These are phyloP conservation scores for Galerina marginata DNA, from an alignment of 768 basidiomycete genomes.

Conservation along the genomic window DNA sequence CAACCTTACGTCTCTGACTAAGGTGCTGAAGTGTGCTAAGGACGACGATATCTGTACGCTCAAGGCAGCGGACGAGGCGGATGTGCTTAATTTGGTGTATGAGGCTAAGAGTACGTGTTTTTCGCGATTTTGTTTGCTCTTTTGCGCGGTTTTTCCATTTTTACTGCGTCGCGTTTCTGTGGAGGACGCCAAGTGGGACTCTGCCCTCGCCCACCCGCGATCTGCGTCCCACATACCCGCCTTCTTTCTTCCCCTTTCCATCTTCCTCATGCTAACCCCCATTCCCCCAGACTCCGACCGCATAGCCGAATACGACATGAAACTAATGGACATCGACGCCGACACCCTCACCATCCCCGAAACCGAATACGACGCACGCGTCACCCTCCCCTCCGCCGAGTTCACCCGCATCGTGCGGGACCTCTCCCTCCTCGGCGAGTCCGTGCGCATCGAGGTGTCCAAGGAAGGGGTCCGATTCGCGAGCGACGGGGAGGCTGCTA, in stretches of 20 bases:
- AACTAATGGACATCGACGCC: slow-evolving; percentile 98
- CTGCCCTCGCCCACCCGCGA: too few relatives aligned
- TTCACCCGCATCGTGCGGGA: slow-evolving; percentile 94
- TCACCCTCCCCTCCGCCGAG: slow-evolving; percentile 85
- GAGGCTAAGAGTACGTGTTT: slow-evolving; percentile 80
- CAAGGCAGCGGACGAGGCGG: slow-evolving; percentile 90
- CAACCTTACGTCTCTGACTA: slow-evolving; percentile 86
- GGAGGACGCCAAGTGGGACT: too few relatives aligned
- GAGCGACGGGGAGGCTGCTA: slow-evolving; percentile 93
- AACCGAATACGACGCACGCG: slow-evolving; percentile 94
- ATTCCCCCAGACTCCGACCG: slow-evolving; percentile 81
- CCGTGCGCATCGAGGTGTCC: slow-evolving; percentile 91
- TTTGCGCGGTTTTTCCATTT: neutral
- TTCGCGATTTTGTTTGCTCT: slow-evolving; percentile 1
- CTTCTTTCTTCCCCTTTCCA: neutral
- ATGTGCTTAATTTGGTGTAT: slow-evolving; percentile 86
- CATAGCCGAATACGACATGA: slow-evolving; percentile 98
- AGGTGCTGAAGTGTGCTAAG: slow-evolving; percentile 96
- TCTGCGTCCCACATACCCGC: neutral
- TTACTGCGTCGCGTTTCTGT: too few relatives aligned
- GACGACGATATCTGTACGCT: slow-evolving; percentile 93
- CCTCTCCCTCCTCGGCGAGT: slow-evolving; percentile 88
- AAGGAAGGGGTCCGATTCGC: slow-evolving; percentile 96
- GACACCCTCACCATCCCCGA: slow-evolving; percentile 96
- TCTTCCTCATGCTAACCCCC: slow-evolving; percentile 1